These are phyloP conservation scores for Corynascus novoguineensis DNA, from an alignment of 495 filamentous ascomycete genomes.

Conservation along the genomic window DNA sequence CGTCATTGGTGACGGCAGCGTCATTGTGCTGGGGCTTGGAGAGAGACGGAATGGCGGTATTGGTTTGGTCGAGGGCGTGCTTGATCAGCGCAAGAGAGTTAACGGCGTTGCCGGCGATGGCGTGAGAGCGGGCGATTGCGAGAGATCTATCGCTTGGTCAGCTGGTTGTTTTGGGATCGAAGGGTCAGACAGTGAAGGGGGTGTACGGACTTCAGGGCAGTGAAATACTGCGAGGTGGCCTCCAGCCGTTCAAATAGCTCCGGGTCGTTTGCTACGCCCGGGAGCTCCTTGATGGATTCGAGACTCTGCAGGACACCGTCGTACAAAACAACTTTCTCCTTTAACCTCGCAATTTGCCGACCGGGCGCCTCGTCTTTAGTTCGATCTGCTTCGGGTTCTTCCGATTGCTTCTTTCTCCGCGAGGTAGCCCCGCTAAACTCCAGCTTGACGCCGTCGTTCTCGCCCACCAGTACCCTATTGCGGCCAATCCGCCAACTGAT, in stretches of 20 bases:
- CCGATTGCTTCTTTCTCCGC: conserved; percentile 40
- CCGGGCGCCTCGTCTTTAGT: conserved; percentile 55
- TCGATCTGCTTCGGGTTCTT: conserved; percentile 36
- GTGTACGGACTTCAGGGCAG: conserved; percentile 66
- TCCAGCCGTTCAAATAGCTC: conserved; percentile 69
- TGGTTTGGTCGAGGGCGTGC: conserved; percentile 57
- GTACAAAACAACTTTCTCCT: conserved; percentile 88
- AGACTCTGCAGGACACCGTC: conserved; percentile 84
- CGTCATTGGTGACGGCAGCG: too few relatives aligned
- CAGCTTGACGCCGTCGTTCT: conserved; percentile 64
- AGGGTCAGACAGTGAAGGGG: background rate
- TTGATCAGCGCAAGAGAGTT: conserved; percentile 81
- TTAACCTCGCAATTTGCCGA: conserved; percentile 67
- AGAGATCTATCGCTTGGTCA: conserved; percentile 56
- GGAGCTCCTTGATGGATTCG: conserved; percentile 81
- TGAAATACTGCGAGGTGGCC: conserved; percentile 76
- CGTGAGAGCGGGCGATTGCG: conserved; percentile 79
- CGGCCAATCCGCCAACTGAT: conserved; percentile 92
- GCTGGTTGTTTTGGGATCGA: conserved; percentile 12
- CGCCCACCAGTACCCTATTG: conserved; percentile 80
- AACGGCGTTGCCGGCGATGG: conserved; percentile 61
- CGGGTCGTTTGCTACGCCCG: conserved; percentile 84
- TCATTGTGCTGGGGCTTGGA: conserved; percentile 19
- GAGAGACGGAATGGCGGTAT: conserved; percentile 35
- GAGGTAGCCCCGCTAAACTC: conserved; percentile 41